Evolutionary conservation across 176 grass and related monocot genomes (phyloP).

Genomic region (Ananas comosus): DNA sequence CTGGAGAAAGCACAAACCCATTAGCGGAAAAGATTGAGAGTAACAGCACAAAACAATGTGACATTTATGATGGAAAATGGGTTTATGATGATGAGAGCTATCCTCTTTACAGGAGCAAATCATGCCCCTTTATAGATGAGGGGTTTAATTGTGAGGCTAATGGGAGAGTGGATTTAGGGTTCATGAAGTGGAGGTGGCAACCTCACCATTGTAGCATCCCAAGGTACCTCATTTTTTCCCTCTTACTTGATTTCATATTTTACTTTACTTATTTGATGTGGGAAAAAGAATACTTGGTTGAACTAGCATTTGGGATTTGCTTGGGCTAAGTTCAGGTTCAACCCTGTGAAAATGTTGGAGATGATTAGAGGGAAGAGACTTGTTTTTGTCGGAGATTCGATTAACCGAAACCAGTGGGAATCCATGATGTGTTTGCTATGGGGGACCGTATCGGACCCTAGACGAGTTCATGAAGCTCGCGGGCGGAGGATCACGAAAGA

Average conservation of each 20-base stretch:
- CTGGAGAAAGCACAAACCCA: constrained; percentile 11
- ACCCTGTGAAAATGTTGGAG: constrained; percentile 63
- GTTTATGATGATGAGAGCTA: constrained; percentile 77
- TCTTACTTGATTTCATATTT: too few relatives aligned
- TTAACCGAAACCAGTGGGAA: constrained; percentile 97
- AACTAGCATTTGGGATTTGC: neutral
- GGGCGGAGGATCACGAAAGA: constrained; percentile 63
- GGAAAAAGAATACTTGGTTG: constrained; percentile 7
- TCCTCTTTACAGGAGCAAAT: constrained; percentile 62
- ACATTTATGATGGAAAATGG: constrained; percentile 80
- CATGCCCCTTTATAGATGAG: constrained; percentile 85
- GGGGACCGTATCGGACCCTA: constrained; percentile 40
- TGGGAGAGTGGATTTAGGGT: constrained; percentile 52
- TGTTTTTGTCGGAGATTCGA: constrained; percentile 78
- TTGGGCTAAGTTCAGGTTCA: constrained; percentile 39
- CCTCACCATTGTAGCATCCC: constrained; percentile 60
- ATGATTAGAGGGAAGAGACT: constrained; percentile 67
- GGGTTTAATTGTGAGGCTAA: constrained; percentile 78
- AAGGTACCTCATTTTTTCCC: constrained; percentile 31
- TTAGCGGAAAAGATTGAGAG: constrained; percentile 8
- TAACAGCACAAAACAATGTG: constrained; percentile 23
- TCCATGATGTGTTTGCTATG: constrained; percentile 90
- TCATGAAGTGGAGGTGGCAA: constrained; percentile 89
- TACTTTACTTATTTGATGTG: neutral
- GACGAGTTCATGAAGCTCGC: constrained; percentile 54